Evolutionary conservation across 176 grass and related monocot genomes (phyloP), one percentile per base, ranked within the genome.

Genomic region (Metroxylon sagu): DNA sequence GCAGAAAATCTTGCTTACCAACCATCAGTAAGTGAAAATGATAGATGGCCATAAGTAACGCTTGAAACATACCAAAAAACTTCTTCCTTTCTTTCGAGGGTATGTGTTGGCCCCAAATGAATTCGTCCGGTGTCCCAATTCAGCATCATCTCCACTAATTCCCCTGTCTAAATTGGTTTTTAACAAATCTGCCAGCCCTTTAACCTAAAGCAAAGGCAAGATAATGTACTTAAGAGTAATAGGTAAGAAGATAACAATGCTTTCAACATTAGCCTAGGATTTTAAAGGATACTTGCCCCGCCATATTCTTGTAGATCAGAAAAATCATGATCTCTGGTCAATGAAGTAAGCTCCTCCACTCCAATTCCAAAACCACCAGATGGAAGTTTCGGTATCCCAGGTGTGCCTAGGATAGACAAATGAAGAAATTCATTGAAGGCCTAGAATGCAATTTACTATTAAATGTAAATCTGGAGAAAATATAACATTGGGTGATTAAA

Each of bases 1-100:
- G 12, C 8, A 12, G 35, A 43, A 12, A 43, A 43, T 43, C 3
- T 43, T 43, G 35, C 35, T 43, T 43, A 43, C 35, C 35, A 43
- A 43, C 8, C 0, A 43, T 6, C 6, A 43, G 12, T 14, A 2
- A 43, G 31, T 7, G 35, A 43, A 65, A 52, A 43, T 43, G 35
- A 6, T 43, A 14, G 35, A 43, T 12, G 2, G 10, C 8, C 35
- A 14, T 43, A 43, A 43, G 35, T 43, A 43, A 43, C 12, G 1
- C 8, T 12, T 43, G 35, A 43, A 65, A 6, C 77, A 35, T 79
- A 97, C 93, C 75, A 74, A 64, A 69, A 88, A 92, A 67, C 73
- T 88, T 77, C 53, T 88, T 59, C 93, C 87, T 82, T 97, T 83
- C 63, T 92, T 97, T 60, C 80, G 84, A 23, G 93, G 93, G 59